Evolutionary conservation across 345 rosid species (phyloP), one percentile per base, ranked within the genome.

Genomic region (Syzygium oleosum): DNA sequence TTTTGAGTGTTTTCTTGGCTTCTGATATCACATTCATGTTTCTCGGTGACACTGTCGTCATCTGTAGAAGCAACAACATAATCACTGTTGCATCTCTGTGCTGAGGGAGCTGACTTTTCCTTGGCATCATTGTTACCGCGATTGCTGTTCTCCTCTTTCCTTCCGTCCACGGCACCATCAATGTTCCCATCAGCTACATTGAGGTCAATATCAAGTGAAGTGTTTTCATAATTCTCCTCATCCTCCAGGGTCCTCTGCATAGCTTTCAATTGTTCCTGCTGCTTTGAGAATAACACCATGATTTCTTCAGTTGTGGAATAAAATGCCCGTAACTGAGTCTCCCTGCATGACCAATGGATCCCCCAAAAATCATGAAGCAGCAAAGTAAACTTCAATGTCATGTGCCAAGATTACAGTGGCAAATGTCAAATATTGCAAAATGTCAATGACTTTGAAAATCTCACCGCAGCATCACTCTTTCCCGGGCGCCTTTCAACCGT

Each of bases 381-480:
- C 43, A 73, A 12, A 17, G 49, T 11, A 34, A 73, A 38, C 80
- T 63, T 41, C 51, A 68, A 52, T 52, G 58, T 84, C 38, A 56
- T 51, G 25, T 73, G 84, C 59, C 51, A 79, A 51, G 21, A 54
- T 56, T 43, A 21, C 73, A 80, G 49, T n/a, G 51, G 56, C 56
- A 84, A 84, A 86, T 38, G 73, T 89, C 73, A 63, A 85, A n/a
- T 79, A 86, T 7, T 31, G 87, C 43, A 34, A 49, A 73, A 34
- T 73, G 43, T 73, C 80, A 34, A 73, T 73, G 25, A 34, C 21
- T 56, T 78, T 51, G 34, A 78, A 84, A 86, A 84, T 86, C 96
- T 90, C 93, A 96, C 99, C 99, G 93, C 87, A 96, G 98, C 99
- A 98, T 98, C 84, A 96, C 95, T 92, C 97, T 98, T 94, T 98